A percentile compares a stretch with the other conserved stretches of the same genome.
These are phyloP conservation scores for Arthrobotrys conoides DNA, from an alignment of 2,329 filamentous ascomycete species.

Conservation along the genomic window DNA sequence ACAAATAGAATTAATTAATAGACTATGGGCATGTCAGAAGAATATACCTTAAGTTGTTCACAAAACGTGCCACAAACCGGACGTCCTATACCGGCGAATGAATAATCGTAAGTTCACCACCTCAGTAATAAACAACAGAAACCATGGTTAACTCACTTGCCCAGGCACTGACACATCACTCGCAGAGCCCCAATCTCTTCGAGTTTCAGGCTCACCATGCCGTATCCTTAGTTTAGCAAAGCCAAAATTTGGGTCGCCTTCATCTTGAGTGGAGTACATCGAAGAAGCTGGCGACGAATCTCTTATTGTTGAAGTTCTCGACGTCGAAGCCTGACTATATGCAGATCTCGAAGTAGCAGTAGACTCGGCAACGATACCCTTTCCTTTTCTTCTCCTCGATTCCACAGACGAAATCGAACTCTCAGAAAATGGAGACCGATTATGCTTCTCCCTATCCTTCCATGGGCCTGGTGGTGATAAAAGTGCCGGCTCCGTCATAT, in stretches of 20 bases:
- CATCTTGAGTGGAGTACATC: slow-evolving; percentile 11
- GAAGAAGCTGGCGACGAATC: slow-evolving; percentile 14
- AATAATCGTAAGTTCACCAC: neutral
- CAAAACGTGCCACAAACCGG: slow-evolving; percentile 44
- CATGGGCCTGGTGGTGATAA: slow-evolving; percentile 33
- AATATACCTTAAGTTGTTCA: slow-evolving; percentile 51
- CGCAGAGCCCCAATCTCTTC: slow-evolving; percentile 49
- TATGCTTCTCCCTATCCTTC: slow-evolving; percentile 35
- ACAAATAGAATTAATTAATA: slow-evolving; percentile 51
- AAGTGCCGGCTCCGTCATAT: neutral
- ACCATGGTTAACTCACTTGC: slow-evolving; percentile 17
- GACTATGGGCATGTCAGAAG: neutral
- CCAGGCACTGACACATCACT: slow-evolving; percentile 45
- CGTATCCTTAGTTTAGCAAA: slow-evolving; percentile 48
- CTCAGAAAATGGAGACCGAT: slow-evolving; percentile 31
- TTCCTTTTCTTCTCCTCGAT: slow-evolving; percentile 29
- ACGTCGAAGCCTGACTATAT: slow-evolving; percentile 5
- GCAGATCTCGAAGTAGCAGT: neutral
- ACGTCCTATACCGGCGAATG: slow-evolving; percentile 24
- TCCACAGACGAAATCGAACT: slow-evolving; percentile 33
- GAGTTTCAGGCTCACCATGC: slow-evolving; percentile 43
- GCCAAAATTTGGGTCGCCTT: slow-evolving; percentile 8
- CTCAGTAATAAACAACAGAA: neutral
- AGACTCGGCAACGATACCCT: slow-evolving; percentile 1
- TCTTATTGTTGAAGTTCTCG: slow-evolving; percentile 10